Conservation (phyloP, 140 eudicot genomes). For the Cichorium intybus region DNA sequence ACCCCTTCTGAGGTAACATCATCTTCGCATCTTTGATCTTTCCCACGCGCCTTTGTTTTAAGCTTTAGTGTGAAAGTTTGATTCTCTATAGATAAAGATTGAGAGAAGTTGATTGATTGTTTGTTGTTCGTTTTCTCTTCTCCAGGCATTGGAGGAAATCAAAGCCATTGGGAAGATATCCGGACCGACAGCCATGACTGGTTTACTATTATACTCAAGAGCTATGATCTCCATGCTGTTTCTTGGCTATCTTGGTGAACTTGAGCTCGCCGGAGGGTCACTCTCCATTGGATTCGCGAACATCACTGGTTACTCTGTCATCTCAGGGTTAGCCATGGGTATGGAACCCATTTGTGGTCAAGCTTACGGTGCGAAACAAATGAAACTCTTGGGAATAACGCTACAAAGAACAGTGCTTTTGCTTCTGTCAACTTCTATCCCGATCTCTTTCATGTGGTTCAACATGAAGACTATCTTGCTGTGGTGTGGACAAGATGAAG, state of each 20-base stretch:
- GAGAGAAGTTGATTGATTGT: neutral
- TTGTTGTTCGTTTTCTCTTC: neutral
- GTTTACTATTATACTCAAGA: constrained; percentile 60
- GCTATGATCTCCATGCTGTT: constrained; percentile 69
- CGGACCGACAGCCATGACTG: constrained; percentile 63
- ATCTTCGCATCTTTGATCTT: no score
- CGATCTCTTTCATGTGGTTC: constrained; percentile 71
- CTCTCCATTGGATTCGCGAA: constrained; percentile 73
- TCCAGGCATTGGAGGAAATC: constrained; percentile 57
- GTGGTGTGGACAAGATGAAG: constrained; percentile 53
- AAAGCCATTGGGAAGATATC: constrained; percentile 59
- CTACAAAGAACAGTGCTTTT: constrained; percentile 55
- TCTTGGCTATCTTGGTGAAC: constrained; percentile 66
- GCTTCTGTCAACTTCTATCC: constrained; percentile 48
- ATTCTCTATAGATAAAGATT: neutral
- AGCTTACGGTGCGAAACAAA: constrained; percentile 75
- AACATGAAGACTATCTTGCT: constrained; percentile 48
- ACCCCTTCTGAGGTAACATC: constrained; percentile 33
- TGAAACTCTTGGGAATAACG: constrained; percentile 56
- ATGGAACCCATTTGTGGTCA: constrained; percentile 83
- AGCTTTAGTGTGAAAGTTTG: constrained; percentile 2
- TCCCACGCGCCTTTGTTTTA: neutral
- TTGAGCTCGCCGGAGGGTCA: constrained; percentile 79
- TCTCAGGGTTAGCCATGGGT: constrained; percentile 88
- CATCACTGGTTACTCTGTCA: constrained; percentile 83